These are phyloP conservation scores for Chamaenerion angustifolium DNA, from an alignment of 345 rosid genomes.

Conservation along the genomic window DNA sequence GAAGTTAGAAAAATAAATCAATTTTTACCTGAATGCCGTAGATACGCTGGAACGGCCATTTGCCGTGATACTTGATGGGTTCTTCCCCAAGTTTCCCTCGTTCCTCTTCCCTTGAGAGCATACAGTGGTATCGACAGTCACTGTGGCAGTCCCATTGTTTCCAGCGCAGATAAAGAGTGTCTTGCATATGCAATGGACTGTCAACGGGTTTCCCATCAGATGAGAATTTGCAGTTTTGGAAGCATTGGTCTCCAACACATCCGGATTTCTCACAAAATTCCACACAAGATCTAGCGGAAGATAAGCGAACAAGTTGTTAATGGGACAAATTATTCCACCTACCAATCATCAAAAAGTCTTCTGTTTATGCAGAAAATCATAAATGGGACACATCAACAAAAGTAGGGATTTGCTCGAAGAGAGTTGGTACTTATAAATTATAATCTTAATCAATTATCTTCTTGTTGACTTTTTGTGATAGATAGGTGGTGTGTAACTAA, in stretches of 20 bases:
- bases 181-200: constrained; percentile 80
- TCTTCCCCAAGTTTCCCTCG: constrained; percentile 40
- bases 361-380: no score
- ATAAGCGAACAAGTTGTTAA: background rate
- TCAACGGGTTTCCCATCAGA: constrained; percentile 73
- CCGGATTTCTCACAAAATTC: constrained; percentile 67
- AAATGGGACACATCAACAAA: no score
- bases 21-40: constrained; percentile 55
- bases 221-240: constrained; percentile 76
- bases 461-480: no score
- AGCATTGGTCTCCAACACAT: constrained; percentile 67
- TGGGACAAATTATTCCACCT: no score
- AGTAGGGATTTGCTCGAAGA: no score
- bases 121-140: constrained; percentile 34
- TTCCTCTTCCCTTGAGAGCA: constrained; percentile 79
- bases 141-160: constrained; percentile 68
- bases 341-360: no score
- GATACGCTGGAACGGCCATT: constrained; percentile 77
- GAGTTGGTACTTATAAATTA: no score
- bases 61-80: constrained; percentile 78
- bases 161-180: constrained; percentile 75
- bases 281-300: constrained; percentile 47
- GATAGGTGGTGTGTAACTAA: no score
- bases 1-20: no score
- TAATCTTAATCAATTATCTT: no score